These are phyloP conservation scores for Fusarium odoratissimum DNA, from an alignment of 2,329 filamentous ascomycete genomes.

Conservation along the genomic window DNA sequence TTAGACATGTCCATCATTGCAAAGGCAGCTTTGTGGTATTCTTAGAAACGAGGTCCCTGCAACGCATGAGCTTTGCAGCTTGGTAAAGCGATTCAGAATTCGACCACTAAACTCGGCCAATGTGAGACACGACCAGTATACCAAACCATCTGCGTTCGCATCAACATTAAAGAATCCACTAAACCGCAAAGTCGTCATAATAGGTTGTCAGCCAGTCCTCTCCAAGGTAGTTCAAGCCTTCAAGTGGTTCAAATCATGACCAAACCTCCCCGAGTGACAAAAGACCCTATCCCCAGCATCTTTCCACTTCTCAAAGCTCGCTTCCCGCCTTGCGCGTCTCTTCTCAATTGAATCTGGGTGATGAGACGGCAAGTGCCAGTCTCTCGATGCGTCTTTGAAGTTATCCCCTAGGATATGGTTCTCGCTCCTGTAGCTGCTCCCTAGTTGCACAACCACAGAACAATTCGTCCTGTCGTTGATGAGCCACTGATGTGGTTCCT, in stretches of 20 bases:
- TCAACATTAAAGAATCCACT: neutral
- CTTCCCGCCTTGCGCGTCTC: conserved; percentile 34
- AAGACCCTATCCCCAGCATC: conserved; percentile 42
- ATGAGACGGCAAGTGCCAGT: neutral
- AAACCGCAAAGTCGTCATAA: neutral
- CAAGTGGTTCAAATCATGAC: conserved; percentile 1
- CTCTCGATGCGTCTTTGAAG: neutral
- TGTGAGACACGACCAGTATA: neutral
- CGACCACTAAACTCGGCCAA: neutral
- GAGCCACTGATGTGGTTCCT: neutral
- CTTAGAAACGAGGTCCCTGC: neutral
- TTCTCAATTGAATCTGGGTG: conserved; percentile 10
- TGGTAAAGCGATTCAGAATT: neutral
- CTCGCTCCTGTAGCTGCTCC: conserved; percentile 23
- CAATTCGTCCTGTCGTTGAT: conserved; percentile 22
- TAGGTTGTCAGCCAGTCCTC: neutral
- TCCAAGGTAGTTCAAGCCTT: neutral
- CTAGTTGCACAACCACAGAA: conserved; percentile 19
- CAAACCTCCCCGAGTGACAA: conserved; percentile 24
- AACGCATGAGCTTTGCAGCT: neutral
- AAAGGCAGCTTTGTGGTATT: neutral
- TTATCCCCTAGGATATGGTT: neutral
- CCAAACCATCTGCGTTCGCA: conserved; percentile 11
- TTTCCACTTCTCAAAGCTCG: conserved; percentile 39
- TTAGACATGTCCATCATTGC: neutral